Evolutionary conservation across 345 rosid genomes (phyloP).

Genomic region (Eucalyptus curtisii): DNA sequence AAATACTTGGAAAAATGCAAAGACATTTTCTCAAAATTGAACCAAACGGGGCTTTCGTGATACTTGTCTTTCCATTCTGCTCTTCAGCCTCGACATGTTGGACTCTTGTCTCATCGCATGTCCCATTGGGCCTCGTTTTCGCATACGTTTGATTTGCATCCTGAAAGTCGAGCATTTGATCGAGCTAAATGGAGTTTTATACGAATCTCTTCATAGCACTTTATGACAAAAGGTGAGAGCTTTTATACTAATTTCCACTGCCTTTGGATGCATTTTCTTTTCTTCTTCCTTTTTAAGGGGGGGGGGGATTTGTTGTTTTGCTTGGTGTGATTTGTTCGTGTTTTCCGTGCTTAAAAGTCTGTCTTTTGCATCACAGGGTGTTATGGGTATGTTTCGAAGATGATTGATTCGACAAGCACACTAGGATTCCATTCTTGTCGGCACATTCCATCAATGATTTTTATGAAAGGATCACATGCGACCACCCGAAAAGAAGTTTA

Average conservation of each 20-base stretch:
- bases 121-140: background rate
- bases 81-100: background rate
- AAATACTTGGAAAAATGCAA: rapidly evolving
- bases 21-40: too few relatives aligned
- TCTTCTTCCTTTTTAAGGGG: too few relatives aligned
- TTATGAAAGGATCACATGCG: background rate
- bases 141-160: background rate
- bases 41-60: background rate
- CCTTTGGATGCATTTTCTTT: background rate
- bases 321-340: background rate
- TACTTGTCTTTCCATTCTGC: background rate
- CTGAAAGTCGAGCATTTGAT: background rate
- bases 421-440: background rate
- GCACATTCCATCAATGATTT: background rate
- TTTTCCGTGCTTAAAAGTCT: background rate
- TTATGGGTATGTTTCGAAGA: background rate
- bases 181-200: background rate
- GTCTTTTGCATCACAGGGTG: background rate
- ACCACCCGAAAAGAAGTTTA: background rate
- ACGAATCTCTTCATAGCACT: background rate
- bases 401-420: background rate
- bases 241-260: background rate
- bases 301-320: background rate
- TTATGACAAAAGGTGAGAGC: background rate
- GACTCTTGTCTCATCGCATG: background rate